A percentile compares a stretch with the other conserved stretches of the same genome.
These are phyloP conservation scores for Elongisporangium anandrum DNA, from an alignment of 352 stramenopile species.

Conservation along the genomic window DNA sequence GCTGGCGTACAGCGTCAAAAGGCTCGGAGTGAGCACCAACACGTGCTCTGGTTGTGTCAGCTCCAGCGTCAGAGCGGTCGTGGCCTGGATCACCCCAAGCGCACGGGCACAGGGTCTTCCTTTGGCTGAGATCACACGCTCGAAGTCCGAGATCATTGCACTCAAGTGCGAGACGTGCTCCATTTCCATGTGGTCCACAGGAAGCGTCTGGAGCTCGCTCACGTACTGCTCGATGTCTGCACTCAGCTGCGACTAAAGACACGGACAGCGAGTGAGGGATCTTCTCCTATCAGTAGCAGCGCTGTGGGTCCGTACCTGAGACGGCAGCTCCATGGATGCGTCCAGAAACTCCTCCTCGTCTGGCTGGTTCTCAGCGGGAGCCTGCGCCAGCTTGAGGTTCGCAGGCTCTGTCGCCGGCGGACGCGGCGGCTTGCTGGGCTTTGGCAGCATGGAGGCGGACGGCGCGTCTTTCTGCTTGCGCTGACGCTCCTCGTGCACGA, in stretches of 20 bases:
- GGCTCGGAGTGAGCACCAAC: constrained; percentile 31
- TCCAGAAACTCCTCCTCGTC: constrained; percentile 9
- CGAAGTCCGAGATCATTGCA: background rate
- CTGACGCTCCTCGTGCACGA: constrained; percentile 22
- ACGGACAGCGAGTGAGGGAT: background rate
- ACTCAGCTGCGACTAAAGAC: background rate
- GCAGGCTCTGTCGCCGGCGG: background rate
- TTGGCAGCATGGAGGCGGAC: constrained; percentile 3
- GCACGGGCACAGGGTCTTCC: background rate
- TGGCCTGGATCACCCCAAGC: background rate
- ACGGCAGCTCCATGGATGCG: constrained; percentile 45
- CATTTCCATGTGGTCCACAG: background rate
- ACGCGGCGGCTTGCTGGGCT: constrained; percentile 4
- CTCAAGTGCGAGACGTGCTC: background rate
- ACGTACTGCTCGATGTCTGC: background rate
- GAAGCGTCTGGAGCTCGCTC: background rate
- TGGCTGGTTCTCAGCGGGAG: constrained; percentile 19
- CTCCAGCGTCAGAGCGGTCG: constrained; percentile 26
- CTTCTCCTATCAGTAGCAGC: background rate
- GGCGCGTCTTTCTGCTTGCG: constrained; percentile 5
- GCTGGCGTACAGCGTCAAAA: constrained; percentile 32
- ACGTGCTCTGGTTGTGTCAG: constrained; percentile 18
- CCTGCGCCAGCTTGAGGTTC: constrained; percentile 43
- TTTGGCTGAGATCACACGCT: background rate
- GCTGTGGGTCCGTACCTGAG: constrained; percentile 16